Evolutionary conservation across 208 protist species (phyloP).

Genomic region (Porcisia deanei): DNA sequence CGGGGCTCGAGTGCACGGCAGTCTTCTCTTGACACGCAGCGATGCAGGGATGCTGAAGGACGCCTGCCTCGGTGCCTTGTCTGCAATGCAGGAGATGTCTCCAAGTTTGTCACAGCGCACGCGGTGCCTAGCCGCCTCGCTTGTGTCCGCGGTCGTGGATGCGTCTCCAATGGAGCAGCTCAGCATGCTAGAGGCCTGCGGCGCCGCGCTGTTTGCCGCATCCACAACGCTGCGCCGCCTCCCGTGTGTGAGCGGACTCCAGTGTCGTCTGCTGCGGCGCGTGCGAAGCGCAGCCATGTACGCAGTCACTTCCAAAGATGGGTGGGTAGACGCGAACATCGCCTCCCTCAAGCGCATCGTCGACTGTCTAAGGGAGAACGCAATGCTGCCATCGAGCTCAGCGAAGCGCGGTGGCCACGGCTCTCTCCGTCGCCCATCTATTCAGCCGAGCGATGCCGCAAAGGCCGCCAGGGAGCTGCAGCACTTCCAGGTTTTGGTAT

Average conservation of each 20-base stretch:
- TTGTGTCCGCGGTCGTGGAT: slow-evolving; percentile 31
- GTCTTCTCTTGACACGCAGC: not conserved
- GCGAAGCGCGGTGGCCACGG: not conserved
- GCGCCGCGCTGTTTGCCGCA: slow-evolving; percentile 47
- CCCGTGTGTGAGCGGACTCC: slow-evolving; percentile 57
- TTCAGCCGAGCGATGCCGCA: slow-evolving; percentile 1
- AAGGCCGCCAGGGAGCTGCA: slow-evolving; percentile 31
- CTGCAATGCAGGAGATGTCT: slow-evolving; percentile 37
- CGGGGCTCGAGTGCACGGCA: not conserved
- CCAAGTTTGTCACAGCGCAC: slow-evolving; percentile 37
- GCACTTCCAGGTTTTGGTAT: slow-evolving; percentile 38
- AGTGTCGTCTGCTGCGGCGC: slow-evolving; percentile 54
- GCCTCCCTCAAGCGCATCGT: slow-evolving; percentile 13
- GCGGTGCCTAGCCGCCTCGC: slow-evolving; percentile 31
- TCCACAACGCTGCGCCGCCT: slow-evolving; percentile 32
- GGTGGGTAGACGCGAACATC: slow-evolving; percentile 15
- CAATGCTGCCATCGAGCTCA: not conserved
- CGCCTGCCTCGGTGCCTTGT: slow-evolving; percentile 29
- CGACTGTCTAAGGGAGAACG: slow-evolving; percentile 1
- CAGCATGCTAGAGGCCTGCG: slow-evolving; percentile 13
- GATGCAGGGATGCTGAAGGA: slow-evolving; percentile 14
- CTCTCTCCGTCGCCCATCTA: not conserved
- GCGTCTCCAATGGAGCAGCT: slow-evolving; percentile 18
- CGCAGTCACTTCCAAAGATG: slow-evolving; percentile 9
- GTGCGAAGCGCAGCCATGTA: slow-evolving; percentile 27